These are phyloP conservation scores for Boechera retrofracta DNA, from an alignment of 345 rosid genomes.

Conservation along the genomic window DNA sequence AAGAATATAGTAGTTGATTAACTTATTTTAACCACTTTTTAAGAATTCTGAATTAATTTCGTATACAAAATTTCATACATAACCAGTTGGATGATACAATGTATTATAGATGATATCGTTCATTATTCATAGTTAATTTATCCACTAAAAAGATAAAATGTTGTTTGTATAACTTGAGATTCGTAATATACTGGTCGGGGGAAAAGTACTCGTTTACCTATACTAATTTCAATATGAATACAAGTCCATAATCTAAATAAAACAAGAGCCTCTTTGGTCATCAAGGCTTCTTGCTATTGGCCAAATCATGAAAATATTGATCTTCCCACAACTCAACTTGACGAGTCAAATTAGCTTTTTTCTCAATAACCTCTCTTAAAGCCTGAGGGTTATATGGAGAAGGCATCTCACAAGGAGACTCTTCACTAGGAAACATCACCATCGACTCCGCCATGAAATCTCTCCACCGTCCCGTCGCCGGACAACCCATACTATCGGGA, in stretches of 20 bases:
- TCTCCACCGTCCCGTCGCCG: constrained; percentile 47
- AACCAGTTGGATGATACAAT: too few relatives aligned
- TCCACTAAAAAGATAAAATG: neutral
- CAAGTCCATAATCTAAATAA: neutral
- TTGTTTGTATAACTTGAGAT: neutral
- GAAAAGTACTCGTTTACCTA: neutral
- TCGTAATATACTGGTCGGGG: neutral
- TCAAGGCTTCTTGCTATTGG: constrained; percentile 18
- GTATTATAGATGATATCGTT: too few relatives aligned
- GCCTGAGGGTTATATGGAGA: constrained; percentile 48
- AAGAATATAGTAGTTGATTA: too few relatives aligned
- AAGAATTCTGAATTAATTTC: too few relatives aligned
- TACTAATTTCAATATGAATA: constrained; percentile 11
- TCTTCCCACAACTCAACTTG: constrained; percentile 67
- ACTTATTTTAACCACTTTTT: too few relatives aligned
- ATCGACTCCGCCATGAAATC: constrained; percentile 62
- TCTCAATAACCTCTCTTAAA: constrained; percentile 48
- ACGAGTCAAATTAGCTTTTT: constrained; percentile 46
- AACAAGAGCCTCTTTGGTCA: constrained; percentile 19
- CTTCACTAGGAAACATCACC: constrained; percentile 59
- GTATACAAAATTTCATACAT: too few relatives aligned
- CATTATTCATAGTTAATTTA: neutral
- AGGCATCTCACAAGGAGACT: constrained; percentile 60
- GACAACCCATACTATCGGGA: constrained; percentile 56
- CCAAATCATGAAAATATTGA: constrained; percentile 46